Conservation (phyloP, 371 early-diverging fungal genomes). For the Haplosporangium sp. region DNA sequence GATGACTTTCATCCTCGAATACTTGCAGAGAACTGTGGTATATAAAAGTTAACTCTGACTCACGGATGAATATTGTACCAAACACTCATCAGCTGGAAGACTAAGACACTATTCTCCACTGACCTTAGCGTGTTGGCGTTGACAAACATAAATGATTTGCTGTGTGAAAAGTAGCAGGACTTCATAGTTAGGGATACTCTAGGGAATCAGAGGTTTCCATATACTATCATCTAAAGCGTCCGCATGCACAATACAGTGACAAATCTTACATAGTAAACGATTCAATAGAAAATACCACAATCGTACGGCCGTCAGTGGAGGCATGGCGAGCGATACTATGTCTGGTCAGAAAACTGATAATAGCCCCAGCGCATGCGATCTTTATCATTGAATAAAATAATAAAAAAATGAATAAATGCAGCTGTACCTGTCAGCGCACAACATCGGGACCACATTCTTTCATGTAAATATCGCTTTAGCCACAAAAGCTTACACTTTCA, state of each 20-base stretch:
- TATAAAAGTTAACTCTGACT: background rate
- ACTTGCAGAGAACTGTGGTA: conserved; percentile 72
- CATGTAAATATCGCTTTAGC: background rate
- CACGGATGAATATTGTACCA: background rate
- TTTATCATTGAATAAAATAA: conserved; percentile 22
- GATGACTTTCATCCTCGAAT: conserved; percentile 75
- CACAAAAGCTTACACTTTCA: conserved; percentile 56
- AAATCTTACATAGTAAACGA: conserved; percentile 46
- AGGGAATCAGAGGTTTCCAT: background rate
- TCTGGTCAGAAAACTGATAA: conserved; percentile 63
- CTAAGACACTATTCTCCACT: background rate
- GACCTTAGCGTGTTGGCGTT: conserved; percentile 68
- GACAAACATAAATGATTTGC: conserved; percentile 62
- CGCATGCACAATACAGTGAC: background rate
- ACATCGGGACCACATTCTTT: background rate
- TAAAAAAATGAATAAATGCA: background rate
- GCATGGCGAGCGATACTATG: conserved; percentile 25
- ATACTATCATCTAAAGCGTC: too few relatives aligned
- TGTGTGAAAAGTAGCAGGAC: conserved; percentile 14
- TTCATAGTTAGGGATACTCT: background rate
- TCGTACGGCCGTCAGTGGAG: conserved; percentile 22
- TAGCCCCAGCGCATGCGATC: conserved; percentile 75
- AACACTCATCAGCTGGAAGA: background rate
- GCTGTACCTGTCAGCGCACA: background rate
- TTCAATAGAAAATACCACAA: conserved; percentile 21